phyloP scores from a whole-genome alignment of 2,329 filamentous ascomycete species.

The Monosporascus ibericus region DNA sequence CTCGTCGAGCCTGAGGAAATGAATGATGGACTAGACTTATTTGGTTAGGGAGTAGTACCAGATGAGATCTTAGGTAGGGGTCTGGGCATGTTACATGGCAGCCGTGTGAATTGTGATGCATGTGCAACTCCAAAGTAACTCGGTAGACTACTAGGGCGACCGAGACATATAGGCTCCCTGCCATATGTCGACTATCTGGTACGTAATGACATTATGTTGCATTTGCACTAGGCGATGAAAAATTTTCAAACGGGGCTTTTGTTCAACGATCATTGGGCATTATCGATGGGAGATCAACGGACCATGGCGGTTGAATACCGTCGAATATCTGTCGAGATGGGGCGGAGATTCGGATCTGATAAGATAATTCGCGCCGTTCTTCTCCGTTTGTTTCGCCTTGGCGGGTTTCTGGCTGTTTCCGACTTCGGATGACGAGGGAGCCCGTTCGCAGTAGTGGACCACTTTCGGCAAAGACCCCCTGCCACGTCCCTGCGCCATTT shows the following conservation, averaged over 20 bases:
- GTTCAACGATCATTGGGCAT: not conserved
- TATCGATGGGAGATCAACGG: not conserved
- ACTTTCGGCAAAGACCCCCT: slow-evolving; percentile 15
- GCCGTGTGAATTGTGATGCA: no score
- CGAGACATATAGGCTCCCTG: not conserved
- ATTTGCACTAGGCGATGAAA: not conserved
- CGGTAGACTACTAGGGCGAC: not conserved
- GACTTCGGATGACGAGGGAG: not conserved
- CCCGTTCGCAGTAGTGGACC: slow-evolving; percentile 11
- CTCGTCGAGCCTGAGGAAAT: no score
- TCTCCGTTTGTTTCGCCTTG: not conserved
- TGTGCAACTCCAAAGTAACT: no score
- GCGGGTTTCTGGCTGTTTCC: not conserved
- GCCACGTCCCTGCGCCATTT: not conserved
- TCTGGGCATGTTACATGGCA: no score
- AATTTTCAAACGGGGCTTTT: not conserved
- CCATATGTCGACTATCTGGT: not conserved
- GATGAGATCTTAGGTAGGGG: no score
- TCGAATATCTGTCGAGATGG: not conserved
- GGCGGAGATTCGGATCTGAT: slow-evolving; percentile 14
- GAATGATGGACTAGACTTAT: no score
- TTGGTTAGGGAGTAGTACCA: no score
- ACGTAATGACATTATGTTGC: not conserved
- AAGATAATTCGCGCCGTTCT: slow-evolving; percentile 7
- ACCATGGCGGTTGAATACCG: not conserved